phyloP scores from a whole-genome alignment of 352 stramenopile species.

The Globisporangium uncinulatum region DNA sequence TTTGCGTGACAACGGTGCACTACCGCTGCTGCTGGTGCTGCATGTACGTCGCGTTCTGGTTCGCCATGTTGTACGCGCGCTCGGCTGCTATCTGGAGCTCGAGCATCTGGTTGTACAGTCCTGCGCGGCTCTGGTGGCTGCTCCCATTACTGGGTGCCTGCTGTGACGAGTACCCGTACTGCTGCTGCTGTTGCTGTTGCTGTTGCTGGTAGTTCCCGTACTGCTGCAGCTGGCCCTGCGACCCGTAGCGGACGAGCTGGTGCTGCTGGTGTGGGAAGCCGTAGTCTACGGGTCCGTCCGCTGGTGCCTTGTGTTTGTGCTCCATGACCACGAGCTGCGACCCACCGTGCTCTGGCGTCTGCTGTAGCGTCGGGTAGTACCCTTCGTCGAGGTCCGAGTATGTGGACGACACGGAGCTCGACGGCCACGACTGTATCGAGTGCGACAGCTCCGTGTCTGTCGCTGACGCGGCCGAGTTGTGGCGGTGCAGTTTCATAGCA shows the following conservation, averaged over 20 bases:
- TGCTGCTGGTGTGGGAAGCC: conserved; percentile 11
- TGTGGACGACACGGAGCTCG: conserved; percentile 38
- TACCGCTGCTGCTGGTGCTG: conserved; percentile 18
- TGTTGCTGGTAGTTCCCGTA: conserved; percentile 19
- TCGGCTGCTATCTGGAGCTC: conserved; percentile 68
- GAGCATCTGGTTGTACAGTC: conserved; percentile 76
- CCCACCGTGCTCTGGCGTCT: conserved; percentile 8
- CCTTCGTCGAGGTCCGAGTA: conserved; percentile 52
- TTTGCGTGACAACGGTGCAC: neutral
- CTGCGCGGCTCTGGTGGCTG: conserved; percentile 21
- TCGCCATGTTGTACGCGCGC: conserved; percentile 59
- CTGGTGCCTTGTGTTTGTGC: conserved; percentile 41
- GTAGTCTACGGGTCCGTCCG: conserved; percentile 19
- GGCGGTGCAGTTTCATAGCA: conserved; percentile 16
- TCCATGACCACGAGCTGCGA: conserved; percentile 17
- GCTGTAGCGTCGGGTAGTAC: conserved; percentile 14
- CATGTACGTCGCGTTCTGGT: conserved; percentile 66
- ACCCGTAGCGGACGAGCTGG: conserved; percentile 9
- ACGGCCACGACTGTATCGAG: conserved; percentile 54
- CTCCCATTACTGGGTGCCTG: too few species aligned
- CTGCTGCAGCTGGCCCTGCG: conserved; percentile 11
- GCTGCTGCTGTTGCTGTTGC: conserved; percentile 4
- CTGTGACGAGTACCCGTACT: neutral
- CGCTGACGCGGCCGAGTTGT: conserved; percentile 22
- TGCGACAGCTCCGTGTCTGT: conserved; percentile 54